Evolutionary conservation across 1,139 yeast species (phyloP), one percentile per base, ranked within the genome.

Genomic region (Lodderomyces orthopsilosis): DNA sequence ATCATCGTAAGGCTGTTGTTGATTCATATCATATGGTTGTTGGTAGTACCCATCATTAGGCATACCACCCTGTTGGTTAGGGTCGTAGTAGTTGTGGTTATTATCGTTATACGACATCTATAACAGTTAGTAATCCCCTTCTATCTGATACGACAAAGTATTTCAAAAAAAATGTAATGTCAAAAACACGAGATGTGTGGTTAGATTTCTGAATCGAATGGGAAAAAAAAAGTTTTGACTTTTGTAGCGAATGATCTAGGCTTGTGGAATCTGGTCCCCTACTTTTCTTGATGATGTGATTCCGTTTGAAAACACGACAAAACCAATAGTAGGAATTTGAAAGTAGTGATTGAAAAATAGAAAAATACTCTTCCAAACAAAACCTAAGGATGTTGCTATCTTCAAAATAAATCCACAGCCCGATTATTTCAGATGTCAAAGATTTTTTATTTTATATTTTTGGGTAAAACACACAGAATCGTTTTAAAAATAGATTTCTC

Each of bases 31-130:
- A 37, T 72, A 70, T 48, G 68, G 74, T 56, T 71, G 77, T 58
- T 73, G 77, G 55, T 74, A 72, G 57, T 73, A 73, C 51, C 74
- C 76, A 49, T 71, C 77, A 41, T 62, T 63, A 51, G 46, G 42
- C 56, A 64, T 66, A 53, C 56, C 63, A 50, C 53, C 62, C 53
- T 62, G 74, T 43, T 69, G 75, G 57, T 68, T 66, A 48, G 75
- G 74, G 57, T 71, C 75, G 60, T 73, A 72, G 61, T 73, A 71
- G 59, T 71, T 65, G 54, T 68, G 71, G 68, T 72, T 73, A 70
- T 70, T 71, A 71, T 73, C 75, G 73, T 69, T 68, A 59, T 70
- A 70, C 70, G 78, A 72, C 77, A 73, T 73, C 76, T 69, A 51
- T 6, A 28, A 28, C 3, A 7, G 40, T 60, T 61, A 62, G 65